Base-by-base conservation (phyloP, 805 yeast species). In the Metahyphopichia silvanorum region DNA sequence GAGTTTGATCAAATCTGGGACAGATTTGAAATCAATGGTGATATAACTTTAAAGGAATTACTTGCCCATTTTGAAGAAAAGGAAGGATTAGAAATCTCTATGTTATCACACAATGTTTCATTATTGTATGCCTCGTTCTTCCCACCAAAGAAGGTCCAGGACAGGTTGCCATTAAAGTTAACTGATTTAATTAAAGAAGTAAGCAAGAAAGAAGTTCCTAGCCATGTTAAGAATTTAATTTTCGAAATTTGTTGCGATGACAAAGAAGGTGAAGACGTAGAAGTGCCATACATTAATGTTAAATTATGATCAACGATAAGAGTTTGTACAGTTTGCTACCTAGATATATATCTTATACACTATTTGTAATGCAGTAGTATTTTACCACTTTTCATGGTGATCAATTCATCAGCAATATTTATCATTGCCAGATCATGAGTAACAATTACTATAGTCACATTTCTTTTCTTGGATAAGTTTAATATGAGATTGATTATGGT, bases 241-340 rank as follows among this genome's bases (percentile, higher is more conserved):
- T 74, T 93, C 37, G 98, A 91, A 62, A 74, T 93, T 28, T 87
- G 96, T 57, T 85, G 91, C 40, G 98, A 93, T 51, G 98, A 93
- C 57, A 69, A 77, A 51, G 74, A 81, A 28, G 98, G 91, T 21
- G 98, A 93, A 55, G 98, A 93, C 56, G 96, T 88, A 14, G 98
- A 89, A 49, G 86, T 88, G 42, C 98, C 98, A 20, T 88, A 77
- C 55, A 75, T 89, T 40, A 78, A 85, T 35, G 76, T 89, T 14
- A 60, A 55, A 46, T 38, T 63, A 29, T 63, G 47, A 39, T 9
- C n/a, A n/a, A n/a, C n/a, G n/a, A n/a, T n/a, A n/a, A n/a, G n/a
- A n/a, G n/a, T n/a, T n/a, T n/a, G n/a, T 26, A 7, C 16, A 16
- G 15, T 15, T 16, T n/a, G 28, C 12, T 11, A 6, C 20, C n/a